phyloP scores from a whole-genome alignment of 805 yeast genomes.

The Martiniozyma abietophila region DNA sequence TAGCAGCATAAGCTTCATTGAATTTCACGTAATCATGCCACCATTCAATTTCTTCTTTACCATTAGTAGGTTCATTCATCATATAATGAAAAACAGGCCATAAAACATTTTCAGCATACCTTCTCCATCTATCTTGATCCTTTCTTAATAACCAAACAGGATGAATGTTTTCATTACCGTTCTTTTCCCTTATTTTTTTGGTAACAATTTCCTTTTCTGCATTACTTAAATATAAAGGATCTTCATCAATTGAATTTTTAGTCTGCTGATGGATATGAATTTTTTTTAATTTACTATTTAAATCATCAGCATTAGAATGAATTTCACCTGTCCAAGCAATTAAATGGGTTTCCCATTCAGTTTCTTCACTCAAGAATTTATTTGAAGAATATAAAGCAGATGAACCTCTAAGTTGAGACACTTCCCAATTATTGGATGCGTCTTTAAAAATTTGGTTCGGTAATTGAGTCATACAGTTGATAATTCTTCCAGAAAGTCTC shows the following conservation, averaged over 20 bases:
- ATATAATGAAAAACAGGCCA: constrained; percentile 97
- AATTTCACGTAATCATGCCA: constrained; percentile 88
- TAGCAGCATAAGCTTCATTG: constrained; percentile 84
- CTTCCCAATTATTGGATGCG: constrained; percentile 41
- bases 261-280: no score
- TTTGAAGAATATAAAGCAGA: constrained; percentile 77
- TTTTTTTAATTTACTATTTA: background rate
- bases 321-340: constrained; percentile 97
- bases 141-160: constrained; percentile 85
- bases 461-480: constrained; percentile 58
- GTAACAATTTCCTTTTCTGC: constrained; percentile 47
- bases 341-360: constrained; percentile 80
- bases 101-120: constrained; percentile 77
- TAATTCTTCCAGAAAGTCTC: constrained; percentile 53
- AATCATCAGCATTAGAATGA: constrained; percentile 17
- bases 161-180: constrained; percentile 47
- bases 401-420: constrained; percentile 66
- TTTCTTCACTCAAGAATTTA: constrained; percentile 48
- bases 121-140: constrained; percentile 78
- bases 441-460: constrained; percentile 50
- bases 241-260: constrained; percentile 30
- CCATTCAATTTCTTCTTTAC: constrained; percentile 54
- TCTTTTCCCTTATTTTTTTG: constrained; percentile 34
- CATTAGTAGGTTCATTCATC: constrained; percentile 64
- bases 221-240: constrained; percentile 51